Evolutionary conservation across 73 alveolate genomes (phyloP).

Genomic region (Paramecium sonneborni): DNA sequence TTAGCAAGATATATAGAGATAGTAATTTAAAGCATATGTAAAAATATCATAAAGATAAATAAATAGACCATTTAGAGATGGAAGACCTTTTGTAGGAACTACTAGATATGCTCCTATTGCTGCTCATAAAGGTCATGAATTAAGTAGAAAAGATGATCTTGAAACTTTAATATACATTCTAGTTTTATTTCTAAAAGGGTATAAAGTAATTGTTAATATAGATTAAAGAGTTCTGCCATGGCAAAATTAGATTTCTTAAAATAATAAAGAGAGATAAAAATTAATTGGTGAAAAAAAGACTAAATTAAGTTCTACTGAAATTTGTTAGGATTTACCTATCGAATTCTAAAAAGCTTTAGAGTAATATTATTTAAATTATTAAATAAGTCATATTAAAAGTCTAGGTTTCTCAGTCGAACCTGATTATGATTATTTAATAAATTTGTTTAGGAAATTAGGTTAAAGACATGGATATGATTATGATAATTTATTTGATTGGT

Average conservation of each 20-base stretch:
- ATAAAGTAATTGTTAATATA: background rate
- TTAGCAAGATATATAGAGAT: conserved; percentile 81
- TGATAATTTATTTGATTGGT: conserved; percentile 35
- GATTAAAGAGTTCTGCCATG: conserved; percentile 78
- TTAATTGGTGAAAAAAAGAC: conserved; percentile 83
- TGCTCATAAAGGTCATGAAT: conserved; percentile 84
- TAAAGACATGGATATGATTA: background rate
- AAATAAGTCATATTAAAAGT: conserved; percentile 63
- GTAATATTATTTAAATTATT: background rate
- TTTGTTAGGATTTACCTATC: conserved; percentile 71
- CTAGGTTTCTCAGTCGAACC: conserved; percentile 80
- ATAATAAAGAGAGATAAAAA: conserved; percentile 87
- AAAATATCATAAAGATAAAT: background rate
- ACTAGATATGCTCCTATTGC: conserved; percentile 74
- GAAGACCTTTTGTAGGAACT: conserved; percentile 70
- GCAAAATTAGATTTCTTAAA: conserved; percentile 88
- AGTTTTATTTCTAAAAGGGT: conserved; percentile 71
- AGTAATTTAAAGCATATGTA: background rate
- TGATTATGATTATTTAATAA: conserved; percentile 74
- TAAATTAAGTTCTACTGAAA: conserved; percentile 79
- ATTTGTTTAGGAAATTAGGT: background rate
- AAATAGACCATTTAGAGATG: background rate
- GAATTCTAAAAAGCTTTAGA: conserved; percentile 32
- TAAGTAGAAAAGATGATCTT: conserved; percentile 82
- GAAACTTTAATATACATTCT: conserved; percentile 82